These are phyloP conservation scores for Yamadazyma buinensis DNA, from an alignment of 1,139 yeast species.

Conservation along the genomic window DNA sequence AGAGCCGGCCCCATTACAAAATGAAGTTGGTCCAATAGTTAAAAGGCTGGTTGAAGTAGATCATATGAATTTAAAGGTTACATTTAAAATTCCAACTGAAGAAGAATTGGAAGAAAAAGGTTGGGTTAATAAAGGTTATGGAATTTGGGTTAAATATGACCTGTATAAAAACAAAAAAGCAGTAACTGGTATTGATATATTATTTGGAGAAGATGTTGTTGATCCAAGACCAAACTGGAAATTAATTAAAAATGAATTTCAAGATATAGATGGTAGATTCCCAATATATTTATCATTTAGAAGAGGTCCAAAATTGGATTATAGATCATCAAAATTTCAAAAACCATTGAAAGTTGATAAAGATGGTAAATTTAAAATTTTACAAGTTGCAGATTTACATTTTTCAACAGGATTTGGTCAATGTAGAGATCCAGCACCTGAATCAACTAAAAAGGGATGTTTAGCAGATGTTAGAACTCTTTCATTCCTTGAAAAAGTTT, in stretches of 20 bases:
- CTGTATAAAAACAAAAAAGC: conserved; percentile 26
- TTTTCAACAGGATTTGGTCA: conserved; percentile 67
- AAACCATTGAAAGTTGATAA: conserved; percentile 23
- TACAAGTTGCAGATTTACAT: conserved; percentile 87
- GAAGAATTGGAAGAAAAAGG: conserved; percentile 29
- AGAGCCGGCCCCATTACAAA: neutral
- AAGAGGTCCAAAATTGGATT: conserved; percentile 52
- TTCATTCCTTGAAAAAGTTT: conserved; percentile 54
- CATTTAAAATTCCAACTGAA: conserved; percentile 27
- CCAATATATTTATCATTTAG: conserved; percentile 25
- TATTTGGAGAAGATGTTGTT: conserved; percentile 68
- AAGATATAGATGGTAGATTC: conserved; percentile 10
- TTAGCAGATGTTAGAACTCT: conserved; percentile 72
- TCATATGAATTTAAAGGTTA: conserved; percentile 22
- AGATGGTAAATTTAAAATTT: conserved; percentile 60
- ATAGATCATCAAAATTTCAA: conserved; percentile 46
- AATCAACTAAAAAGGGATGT: conserved; percentile 42
- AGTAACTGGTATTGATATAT: conserved; percentile 51
- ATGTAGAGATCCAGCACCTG: conserved; percentile 69
- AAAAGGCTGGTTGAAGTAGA: conserved; percentile 15
- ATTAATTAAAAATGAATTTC: conserved; percentile 22
- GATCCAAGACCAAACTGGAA: conserved; percentile 75
- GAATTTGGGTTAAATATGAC: conserved; percentile 32
- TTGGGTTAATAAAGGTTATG: conserved; percentile 33
- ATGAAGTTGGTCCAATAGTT: conserved; percentile 1